These are phyloP conservation scores for Endocalyx cinctus DNA, from an alignment of 2,329 filamentous ascomycete species.

Conservation along the genomic window DNA sequence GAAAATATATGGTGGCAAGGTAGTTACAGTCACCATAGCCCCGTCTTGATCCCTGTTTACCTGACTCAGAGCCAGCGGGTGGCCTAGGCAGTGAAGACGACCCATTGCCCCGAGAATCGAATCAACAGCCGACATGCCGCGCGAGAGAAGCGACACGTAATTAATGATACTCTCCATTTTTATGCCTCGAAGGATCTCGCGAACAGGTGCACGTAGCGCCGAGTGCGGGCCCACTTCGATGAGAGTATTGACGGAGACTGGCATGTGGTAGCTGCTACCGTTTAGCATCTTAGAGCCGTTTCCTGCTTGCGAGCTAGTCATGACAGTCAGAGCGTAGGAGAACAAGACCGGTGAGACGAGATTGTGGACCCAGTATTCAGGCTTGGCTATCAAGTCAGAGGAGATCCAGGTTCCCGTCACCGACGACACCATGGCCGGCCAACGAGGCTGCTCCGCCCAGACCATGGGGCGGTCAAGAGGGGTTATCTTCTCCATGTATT, in stretches of 20 bases:
- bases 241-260: too few species aligned
- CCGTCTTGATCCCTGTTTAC: slow-evolving; percentile 3
- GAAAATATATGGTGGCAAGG: slow-evolving; percentile 52
- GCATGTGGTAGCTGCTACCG: too few species aligned
- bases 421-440: not conserved
- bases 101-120: slow-evolving; percentile 7
- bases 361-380: not conserved
- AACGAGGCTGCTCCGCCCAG: not conserved
- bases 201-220: not conserved
- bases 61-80: slow-evolving; percentile 4
- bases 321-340: not conserved
- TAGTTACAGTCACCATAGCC: too few species aligned
- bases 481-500: not conserved
- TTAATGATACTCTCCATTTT: not conserved
- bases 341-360: not conserved
- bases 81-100: slow-evolving; percentile 11
- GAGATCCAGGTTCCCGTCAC: not conserved
- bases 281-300: too few species aligned
- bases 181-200: not conserved
- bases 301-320: too few species aligned
- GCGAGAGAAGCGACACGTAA: slow-evolving; percentile 1
- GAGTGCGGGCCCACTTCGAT: not conserved
- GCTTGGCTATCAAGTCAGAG: not conserved
- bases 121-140: slow-evolving; percentile 1
- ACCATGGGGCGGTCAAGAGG: not conserved